phyloP scores from a whole-genome alignment of 352 stramenopile genomes.

The Phytopythium cucurbitacearum region DNA sequence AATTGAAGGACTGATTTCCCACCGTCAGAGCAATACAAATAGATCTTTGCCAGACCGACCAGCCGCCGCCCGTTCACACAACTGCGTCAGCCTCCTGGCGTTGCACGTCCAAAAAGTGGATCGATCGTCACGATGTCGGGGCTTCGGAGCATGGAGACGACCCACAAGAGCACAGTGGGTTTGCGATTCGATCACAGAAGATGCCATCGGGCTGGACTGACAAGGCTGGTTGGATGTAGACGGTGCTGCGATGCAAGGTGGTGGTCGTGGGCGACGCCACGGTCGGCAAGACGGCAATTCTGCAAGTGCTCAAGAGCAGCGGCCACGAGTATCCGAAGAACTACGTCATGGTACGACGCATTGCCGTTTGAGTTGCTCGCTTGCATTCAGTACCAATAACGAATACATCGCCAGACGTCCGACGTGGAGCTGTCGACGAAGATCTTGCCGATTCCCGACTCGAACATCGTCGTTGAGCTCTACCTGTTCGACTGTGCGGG shows the following conservation, averaged over 20 bases:
- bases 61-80: too few species aligned
- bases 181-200: neutral
- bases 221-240: constrained; percentile 19
- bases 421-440: constrained; percentile 90
- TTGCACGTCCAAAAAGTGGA: neutral
- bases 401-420: constrained; percentile 55
- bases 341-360: constrained; percentile 87
- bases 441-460: constrained; percentile 84
- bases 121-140: constrained; percentile 47
- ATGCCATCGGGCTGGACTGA: neutral
- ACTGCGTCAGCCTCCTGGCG: neutral
- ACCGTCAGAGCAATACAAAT: too few species aligned
- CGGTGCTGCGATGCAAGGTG: constrained; percentile 89
- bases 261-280: constrained; percentile 89
- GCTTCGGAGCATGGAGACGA: constrained; percentile 89
- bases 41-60: too few species aligned
- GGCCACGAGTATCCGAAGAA: constrained; percentile 93
- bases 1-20: too few species aligned
- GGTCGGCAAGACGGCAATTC: constrained; percentile 87
- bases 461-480: constrained; percentile 90
- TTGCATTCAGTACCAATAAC: neutral
- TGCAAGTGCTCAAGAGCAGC: constrained; percentile 90
- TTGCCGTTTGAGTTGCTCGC: neutral
- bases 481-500: constrained; percentile 92
- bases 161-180: constrained; percentile 81